phyloP scores from a whole-genome alignment of 2,329 filamentous ascomycete genomes.

The Phialocephala sp. region DNA sequence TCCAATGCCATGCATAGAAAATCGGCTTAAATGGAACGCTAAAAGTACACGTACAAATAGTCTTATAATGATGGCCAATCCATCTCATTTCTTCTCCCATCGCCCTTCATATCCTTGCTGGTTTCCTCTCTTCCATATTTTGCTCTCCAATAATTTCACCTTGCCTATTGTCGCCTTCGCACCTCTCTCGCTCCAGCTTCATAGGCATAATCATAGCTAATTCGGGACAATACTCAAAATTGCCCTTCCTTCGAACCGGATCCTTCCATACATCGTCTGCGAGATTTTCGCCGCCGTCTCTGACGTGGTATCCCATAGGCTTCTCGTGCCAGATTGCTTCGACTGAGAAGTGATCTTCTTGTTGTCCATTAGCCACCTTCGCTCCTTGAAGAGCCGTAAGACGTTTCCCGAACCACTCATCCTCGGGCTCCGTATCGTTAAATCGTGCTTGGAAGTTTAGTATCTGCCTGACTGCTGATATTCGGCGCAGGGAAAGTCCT shows the following conservation, averaged over 20 bases:
- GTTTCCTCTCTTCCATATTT: slow-evolving; percentile 9
- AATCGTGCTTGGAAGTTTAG: slow-evolving; percentile 56
- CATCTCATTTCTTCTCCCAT: neutral
- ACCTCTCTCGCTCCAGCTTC: slow-evolving; percentile 58
- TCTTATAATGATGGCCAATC: slow-evolving; percentile 9
- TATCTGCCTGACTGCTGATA: slow-evolving; percentile 56
- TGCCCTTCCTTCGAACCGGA: slow-evolving; percentile 49
- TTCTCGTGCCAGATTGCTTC: slow-evolving; percentile 56
- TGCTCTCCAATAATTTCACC: slow-evolving; percentile 31
- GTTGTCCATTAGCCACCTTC: slow-evolving; percentile 49
- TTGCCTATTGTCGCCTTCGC: slow-evolving; percentile 41
- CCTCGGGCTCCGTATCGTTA: slow-evolving; percentile 58
- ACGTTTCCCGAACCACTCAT: slow-evolving; percentile 60
- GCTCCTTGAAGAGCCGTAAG: slow-evolving; percentile 54
- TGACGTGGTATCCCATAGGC: slow-evolving; percentile 61
- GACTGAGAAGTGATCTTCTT: slow-evolving; percentile 53
- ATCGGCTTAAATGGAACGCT: slow-evolving; percentile 16
- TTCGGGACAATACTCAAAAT: slow-evolving; percentile 63
- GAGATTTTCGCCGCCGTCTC: slow-evolving; percentile 50
- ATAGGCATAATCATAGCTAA: slow-evolving; percentile 61
- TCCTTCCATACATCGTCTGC: slow-evolving; percentile 55
- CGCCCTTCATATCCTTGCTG: neutral
- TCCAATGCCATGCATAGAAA: slow-evolving; percentile 12
- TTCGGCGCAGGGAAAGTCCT: slow-evolving; percentile 58
- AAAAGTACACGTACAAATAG: slow-evolving; percentile 28